Evolutionary conservation across 202 grass and related monocot genomes (phyloP), one percentile per base, ranked within the genome.

Genomic region (Saccharum hybrid): DNA sequence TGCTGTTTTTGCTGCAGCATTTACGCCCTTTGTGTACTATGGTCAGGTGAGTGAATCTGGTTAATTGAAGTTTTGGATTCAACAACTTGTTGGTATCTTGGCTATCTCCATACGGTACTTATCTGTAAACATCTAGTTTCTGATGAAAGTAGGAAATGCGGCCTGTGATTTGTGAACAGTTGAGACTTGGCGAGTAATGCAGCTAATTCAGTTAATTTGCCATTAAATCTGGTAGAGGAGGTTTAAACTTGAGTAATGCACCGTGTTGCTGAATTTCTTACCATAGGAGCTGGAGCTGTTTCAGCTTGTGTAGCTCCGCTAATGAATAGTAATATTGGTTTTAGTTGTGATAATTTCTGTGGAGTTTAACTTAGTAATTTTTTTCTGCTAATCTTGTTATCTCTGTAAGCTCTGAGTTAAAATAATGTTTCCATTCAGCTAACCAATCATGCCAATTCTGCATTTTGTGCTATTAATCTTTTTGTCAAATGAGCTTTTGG

Each of bases 11-110:
- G 78, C 83, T 1, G 82, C 40, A 63, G 88, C 93, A 6, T 95
- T 98, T 76, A 86, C 67, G 2, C 93, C 96, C 61, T 98, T 96
- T 57, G 51, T 96, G 21, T 98, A 92, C 84, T 85, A 94, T 36
- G 91, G 93, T n/a, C 95, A 93, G 85, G 96, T 98, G 70, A 83
- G 87, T 93, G 80, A 85, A 22, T 63, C 54, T 71, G 30, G 10
- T 15, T 9, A 2, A 6, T 71, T 78, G 36, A 63, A n/a, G 3
- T 64, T 74, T 34, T 49, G 28, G 22, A 52, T 65, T 28, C 19
- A 33, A 71, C 52, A 8, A 31, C 1, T 26, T 42, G 46, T 43
- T 63, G 6, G 45, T 14, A 10, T 84, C 0, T 62, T 60, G 13
- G 16, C 39, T 78, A 8, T 78, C 30, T 68, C 63, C 28, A 39